Evolutionary conservation across 441 rosid species (phyloP).

Genomic region (Manihot esculenta): DNA sequence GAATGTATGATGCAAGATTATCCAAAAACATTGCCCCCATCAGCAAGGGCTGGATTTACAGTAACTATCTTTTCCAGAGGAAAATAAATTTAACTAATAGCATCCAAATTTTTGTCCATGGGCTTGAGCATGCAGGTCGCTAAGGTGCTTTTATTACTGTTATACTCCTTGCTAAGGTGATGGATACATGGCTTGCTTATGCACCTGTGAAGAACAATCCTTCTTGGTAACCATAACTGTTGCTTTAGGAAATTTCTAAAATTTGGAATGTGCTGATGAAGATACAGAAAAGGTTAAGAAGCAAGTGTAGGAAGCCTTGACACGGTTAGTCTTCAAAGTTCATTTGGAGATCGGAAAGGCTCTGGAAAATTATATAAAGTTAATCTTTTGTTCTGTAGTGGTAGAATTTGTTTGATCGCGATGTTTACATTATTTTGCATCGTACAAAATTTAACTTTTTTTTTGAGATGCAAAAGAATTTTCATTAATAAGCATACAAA

Average conservation of each 20-base stretch:
- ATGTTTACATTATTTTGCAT: not conserved
- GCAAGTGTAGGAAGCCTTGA: not conserved
- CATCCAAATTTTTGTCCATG: conserved; percentile 7
- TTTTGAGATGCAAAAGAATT: too few relatives aligned
- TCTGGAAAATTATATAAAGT: too few relatives aligned
- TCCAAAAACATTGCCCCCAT: conserved; percentile 88
- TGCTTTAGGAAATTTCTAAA: conserved; percentile 1
- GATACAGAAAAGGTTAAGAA: not conserved
- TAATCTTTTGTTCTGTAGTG: too few relatives aligned
- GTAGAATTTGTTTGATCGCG: not conserved
- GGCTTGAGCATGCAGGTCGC: not conserved
- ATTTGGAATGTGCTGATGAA: not conserved
- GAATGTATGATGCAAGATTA: conserved; percentile 99
- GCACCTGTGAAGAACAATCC: conserved; percentile 86
- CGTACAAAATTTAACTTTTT: not conserved
- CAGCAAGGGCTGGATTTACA: conserved; percentile 93
- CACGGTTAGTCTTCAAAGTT: not conserved
- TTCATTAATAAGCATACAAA: too few relatives aligned
- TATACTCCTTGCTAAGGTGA: conserved; percentile 47
- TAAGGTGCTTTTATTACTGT: not conserved
- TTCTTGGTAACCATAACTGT: not conserved
- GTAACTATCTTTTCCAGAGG: conserved; percentile 38
- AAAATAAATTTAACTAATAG: not conserved
- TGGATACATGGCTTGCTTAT: conserved; percentile 79
- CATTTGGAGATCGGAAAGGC: not conserved